These are phyloP conservation scores for Mucor velutinosus DNA, from an alignment of 371 early-diverging fungal species.

Conservation along the genomic window DNA sequence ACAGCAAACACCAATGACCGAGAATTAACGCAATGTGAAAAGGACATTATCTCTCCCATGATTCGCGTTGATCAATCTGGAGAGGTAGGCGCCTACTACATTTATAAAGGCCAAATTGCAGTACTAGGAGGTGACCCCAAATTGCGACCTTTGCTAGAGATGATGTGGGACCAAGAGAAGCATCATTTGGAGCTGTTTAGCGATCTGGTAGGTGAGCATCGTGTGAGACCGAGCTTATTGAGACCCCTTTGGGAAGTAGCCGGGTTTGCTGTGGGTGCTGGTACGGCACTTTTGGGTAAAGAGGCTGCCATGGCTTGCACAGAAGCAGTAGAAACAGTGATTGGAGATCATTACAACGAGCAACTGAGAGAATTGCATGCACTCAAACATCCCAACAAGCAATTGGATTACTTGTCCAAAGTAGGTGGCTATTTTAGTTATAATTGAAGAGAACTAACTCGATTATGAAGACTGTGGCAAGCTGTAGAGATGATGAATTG, in stretches of 20 bases:
- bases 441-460: no score
- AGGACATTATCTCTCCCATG: conserved; percentile 56
- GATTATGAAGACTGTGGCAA: conserved; percentile 63
- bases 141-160: conserved; percentile 73
- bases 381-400: conserved; percentile 58
- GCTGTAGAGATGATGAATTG: conserved; percentile 94
- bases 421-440: no score
- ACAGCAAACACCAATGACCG: conserved; percentile 1
- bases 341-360: conserved; percentile 95
- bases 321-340: conserved; percentile 96
- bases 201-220: conserved; percentile 70
- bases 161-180: conserved; percentile 97
- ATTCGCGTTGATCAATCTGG: conserved; percentile 97
- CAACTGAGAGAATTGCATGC: conserved; percentile 76
- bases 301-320: conserved; percentile 98
- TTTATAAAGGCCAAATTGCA: conserved; percentile 93
- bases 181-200: conserved; percentile 82
- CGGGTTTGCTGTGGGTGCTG: conserved; percentile 88
- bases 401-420: conserved; percentile 61
- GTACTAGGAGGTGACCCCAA: conserved; percentile 77
- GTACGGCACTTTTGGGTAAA: conserved; percentile 89
- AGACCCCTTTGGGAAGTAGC: conserved; percentile 88
- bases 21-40: conserved; percentile 32
- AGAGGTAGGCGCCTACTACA: conserved; percentile 94
- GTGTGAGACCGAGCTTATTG: conserved; percentile 86